Conservation (phyloP, 176 grass and related monocot genomes). For the Hsuehochloa calcarea region DNA sequence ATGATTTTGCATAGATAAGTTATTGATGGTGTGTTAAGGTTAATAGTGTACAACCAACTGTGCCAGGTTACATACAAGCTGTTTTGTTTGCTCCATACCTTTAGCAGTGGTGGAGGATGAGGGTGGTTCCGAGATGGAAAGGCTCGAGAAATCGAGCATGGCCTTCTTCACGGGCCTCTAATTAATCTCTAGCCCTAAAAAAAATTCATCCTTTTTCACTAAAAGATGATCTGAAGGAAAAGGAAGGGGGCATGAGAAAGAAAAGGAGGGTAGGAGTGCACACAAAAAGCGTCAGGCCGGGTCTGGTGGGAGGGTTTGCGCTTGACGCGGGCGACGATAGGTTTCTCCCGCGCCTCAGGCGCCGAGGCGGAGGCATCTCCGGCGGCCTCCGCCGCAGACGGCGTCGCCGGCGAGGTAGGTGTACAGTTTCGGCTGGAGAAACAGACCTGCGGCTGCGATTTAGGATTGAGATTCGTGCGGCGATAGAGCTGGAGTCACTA, state of each 20-base stretch:
- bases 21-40: neutral
- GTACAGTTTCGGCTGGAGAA: neutral
- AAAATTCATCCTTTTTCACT: neutral
- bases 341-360: constrained; percentile 38
- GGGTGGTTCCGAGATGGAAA: constrained; percentile 49
- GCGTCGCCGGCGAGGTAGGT: neutral
- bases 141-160: constrained; percentile 61
- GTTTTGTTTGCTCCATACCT: constrained; percentile 34
- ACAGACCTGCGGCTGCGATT: neutral
- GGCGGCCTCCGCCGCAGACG: neutral
- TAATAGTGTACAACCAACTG: neutral
- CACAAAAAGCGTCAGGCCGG: constrained; percentile 58
- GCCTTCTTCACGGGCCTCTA: constrained; percentile 69
- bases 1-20: neutral
- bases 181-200: constrained; percentile 76
- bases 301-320: constrained; percentile 64
- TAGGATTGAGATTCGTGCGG: too few species aligned
- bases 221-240: neutral
- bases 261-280: neutral
- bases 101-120: neutral
- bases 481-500: neutral
- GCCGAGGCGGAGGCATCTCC: constrained; percentile 1
- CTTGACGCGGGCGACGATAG: constrained; percentile 77
- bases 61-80: neutral
- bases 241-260: neutral